phyloP scores from a whole-genome alignment of 495 filamentous ascomycete species.

The Neurospora sp. region DNA sequence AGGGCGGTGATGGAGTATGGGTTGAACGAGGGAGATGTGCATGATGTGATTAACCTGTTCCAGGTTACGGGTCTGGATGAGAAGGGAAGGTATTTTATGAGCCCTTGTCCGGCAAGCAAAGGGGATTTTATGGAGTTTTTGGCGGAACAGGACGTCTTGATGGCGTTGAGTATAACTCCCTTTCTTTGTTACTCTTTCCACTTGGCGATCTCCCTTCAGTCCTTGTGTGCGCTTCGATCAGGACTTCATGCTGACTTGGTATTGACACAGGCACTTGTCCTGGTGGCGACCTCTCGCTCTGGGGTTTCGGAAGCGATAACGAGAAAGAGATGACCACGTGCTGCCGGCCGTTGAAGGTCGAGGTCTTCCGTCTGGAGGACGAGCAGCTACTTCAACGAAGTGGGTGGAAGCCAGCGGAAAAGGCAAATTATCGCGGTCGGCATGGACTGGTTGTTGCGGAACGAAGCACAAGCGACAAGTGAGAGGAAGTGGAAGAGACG shows the following conservation, averaged over 20 bases:
- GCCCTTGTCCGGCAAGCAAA: constrained; percentile 51
- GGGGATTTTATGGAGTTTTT: constrained; percentile 70
- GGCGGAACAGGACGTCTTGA: constrained; percentile 64
- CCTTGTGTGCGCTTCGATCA: background rate
- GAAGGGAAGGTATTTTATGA: constrained; percentile 70
- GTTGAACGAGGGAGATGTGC: constrained; percentile 61
- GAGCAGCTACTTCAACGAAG: constrained; percentile 33
- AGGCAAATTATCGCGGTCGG: constrained; percentile 50
- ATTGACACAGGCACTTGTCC: constrained; percentile 31
- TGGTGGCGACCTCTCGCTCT: constrained; percentile 60
- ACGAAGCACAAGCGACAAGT: background rate
- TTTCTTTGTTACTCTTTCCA: constrained; percentile 37
- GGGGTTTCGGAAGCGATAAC: constrained; percentile 62
- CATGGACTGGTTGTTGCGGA: constrained; percentile 47
- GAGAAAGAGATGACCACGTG: constrained; percentile 58
- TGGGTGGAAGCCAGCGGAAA: constrained; percentile 51
- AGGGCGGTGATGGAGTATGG: constrained; percentile 59
- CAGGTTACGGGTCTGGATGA: constrained; percentile 67
- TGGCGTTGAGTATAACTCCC: constrained; percentile 49
- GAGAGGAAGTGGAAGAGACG: background rate
- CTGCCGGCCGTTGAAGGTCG: constrained; percentile 62
- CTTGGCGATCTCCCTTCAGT: background rate
- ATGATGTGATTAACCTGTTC: constrained; percentile 72
- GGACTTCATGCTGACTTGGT: constrained; percentile 14
- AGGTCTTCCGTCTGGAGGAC: constrained; percentile 54